These are phyloP conservation scores for Asclepias syriaca DNA, from an alignment of 257 asterid species.

Conservation along the genomic window DNA sequence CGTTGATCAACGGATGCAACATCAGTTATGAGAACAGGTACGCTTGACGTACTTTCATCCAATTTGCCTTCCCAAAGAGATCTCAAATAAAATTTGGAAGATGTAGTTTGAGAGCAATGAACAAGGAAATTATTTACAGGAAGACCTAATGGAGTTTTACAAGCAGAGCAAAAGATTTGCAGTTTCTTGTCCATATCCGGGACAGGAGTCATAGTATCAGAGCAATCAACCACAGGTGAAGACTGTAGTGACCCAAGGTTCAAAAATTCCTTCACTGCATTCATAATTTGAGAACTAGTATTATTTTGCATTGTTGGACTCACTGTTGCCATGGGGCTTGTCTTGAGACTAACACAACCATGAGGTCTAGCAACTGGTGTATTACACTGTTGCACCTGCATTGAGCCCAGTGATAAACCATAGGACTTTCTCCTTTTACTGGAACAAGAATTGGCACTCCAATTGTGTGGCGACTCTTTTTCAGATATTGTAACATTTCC, in stretches of 20 bases:
- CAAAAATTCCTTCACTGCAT: slow-evolving; percentile 29
- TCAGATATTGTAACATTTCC: slow-evolving; percentile 31
- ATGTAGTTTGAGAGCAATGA: slow-evolving; percentile 41
- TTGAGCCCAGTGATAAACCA: slow-evolving; percentile 34
- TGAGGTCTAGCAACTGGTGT: slow-evolving; percentile 31
- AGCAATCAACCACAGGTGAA: slow-evolving; percentile 17
- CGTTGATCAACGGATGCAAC: slow-evolving; percentile 43
- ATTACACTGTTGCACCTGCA: slow-evolving; percentile 30
- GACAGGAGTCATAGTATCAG: slow-evolving; percentile 33
- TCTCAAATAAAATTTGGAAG: slow-evolving; percentile 63
- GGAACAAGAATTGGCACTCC: slow-evolving; percentile 62
- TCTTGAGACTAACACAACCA: slow-evolving; percentile 38
- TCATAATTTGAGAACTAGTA: slow-evolving; percentile 20
- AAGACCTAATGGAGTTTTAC: slow-evolving; percentile 67
- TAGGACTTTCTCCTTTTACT: slow-evolving; percentile 60
- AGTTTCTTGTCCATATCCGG: slow-evolving; percentile 39
- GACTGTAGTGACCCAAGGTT: slow-evolving; percentile 19
- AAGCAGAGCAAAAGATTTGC: slow-evolving; percentile 54
- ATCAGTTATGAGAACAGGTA: slow-evolving; percentile 57
- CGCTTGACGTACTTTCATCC: slow-evolving; percentile 32
- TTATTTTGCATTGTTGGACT: slow-evolving; percentile 25
- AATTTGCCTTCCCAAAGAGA: slow-evolving; percentile 41
- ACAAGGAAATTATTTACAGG: slow-evolving; percentile 49
- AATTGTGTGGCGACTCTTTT: slow-evolving; percentile 45
- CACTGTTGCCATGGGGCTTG: slow-evolving; percentile 36